Base-by-base conservation (phyloP, 1,284 basidiomycete species). In the Ganoderma lingzhi region DNA sequence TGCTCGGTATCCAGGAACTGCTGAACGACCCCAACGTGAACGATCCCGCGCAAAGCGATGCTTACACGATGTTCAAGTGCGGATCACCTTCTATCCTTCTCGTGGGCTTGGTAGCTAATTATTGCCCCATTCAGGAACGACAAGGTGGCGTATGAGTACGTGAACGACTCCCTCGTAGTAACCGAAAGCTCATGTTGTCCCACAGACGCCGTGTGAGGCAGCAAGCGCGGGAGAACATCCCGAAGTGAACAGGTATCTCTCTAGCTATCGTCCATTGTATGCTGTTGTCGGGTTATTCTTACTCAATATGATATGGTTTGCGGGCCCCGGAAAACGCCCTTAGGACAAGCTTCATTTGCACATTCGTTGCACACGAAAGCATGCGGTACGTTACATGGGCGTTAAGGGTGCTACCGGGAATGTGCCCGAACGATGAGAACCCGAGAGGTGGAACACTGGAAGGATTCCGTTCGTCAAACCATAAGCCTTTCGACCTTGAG, bases 31-130 rank as follows among this genome's bases (percentile, higher is more conserved):
- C 97, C 8, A 99, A 99, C 78, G 93, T 96, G 56, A 91, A 91
- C 70, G 97, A 99, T 82, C 97, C 97, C 1, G 97, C 97, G 0
- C 97, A 99, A 81, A 96, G 96, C 70, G 97, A 98, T 74, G 97
- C 97, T 6, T 98, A 98, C 82, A 96, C 95, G 58, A 94, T 98
- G 91, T 99, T 96, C 87, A 97, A 97, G 95, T 97, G 77, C 78
- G 94, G 83, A 6, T 59, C 32, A 30, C 41, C 28, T 28, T 65
- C 32, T 62, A 65, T 59, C 45, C 35, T 64, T 51, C 62, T 15
- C 44, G 56, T 51, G 65, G 65, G 55, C 32, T 32, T 17, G 35
- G 41, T 62, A 45, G 35, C 64, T 65, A 14, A 51, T 42, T 56
- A 44, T 37, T 62, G 53, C 48, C 17, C 42, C 72, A 23, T 63